Conservation (phyloP, 164 flowering plant genomes). For the Warburgia ugandensis region DNA sequence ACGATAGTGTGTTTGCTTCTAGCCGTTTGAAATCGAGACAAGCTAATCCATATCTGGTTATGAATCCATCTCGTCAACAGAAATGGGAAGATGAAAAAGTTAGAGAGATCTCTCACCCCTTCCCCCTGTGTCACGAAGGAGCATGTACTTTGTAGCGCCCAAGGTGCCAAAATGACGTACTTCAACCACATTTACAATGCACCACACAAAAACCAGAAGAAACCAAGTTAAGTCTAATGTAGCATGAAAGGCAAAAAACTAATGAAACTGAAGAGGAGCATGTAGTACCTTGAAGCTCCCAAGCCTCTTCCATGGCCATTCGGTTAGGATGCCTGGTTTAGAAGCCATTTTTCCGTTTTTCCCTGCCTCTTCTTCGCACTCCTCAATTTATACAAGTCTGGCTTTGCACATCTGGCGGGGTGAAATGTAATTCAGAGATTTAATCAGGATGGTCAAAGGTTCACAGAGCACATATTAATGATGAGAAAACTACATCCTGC, state of each 20-base stretch:
- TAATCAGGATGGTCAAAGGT: too few species aligned
- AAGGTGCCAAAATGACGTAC: conserved; percentile 12
- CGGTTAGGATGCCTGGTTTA: conserved; percentile 29
- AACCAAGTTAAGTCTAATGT: too few species aligned
- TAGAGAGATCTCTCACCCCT: conserved; percentile 4
- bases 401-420: too few species aligned
- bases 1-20: conserved; percentile 19
- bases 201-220: too few species aligned
- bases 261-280: not conserved
- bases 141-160: conserved; percentile 1
- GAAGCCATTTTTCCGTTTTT: conserved; percentile 21
- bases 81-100: conserved; percentile 6
- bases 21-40: conserved; percentile 17
- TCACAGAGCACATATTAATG: too few species aligned
- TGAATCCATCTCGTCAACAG: conserved; percentile 11
- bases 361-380: too few species aligned
- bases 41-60: conserved; percentile 14
- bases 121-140: not conserved
- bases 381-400: too few species aligned
- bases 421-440: too few species aligned
- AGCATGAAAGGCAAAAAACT: too few species aligned
- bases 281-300: conserved; percentile 28
- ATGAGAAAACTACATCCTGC: too few species aligned
- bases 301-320: conserved; percentile 38
- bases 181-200: too few species aligned